These are phyloP conservation scores for Chimonanthus praecox DNA, from an alignment of 164 flowering plant genomes.

Conservation along the genomic window DNA sequence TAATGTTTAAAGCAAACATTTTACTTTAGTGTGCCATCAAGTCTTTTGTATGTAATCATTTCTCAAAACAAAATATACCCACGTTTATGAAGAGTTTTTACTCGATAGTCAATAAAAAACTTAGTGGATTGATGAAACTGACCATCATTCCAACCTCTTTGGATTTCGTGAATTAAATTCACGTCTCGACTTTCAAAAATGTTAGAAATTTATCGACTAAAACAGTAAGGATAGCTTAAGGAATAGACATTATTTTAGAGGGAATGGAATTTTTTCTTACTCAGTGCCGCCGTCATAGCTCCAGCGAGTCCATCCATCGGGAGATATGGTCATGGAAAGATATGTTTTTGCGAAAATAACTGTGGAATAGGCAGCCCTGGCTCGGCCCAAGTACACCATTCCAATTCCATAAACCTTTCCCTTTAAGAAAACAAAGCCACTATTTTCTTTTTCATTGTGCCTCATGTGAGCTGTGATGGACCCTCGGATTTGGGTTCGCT, in stretches of 20 bases:
- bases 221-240: neutral
- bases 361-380: constrained; percentile 65
- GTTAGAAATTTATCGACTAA: neutral
- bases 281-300: constrained; percentile 52
- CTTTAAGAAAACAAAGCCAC: constrained; percentile 68
- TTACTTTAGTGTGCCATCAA: neutral
- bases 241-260: neutral
- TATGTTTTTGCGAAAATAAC: constrained; percentile 68
- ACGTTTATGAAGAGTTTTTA: neutral
- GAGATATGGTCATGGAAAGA: constrained; percentile 62
- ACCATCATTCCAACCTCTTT: neutral
- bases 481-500: constrained; percentile 47
- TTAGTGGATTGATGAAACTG: no score
- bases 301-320: constrained; percentile 84
- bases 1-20: neutral
- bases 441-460: constrained; percentile 32
- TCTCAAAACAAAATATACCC: neutral
- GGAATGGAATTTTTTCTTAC: constrained; percentile 27
- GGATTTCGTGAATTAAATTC: neutral
- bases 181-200: neutral
- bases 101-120: neutral
- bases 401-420: constrained; percentile 76
- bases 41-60: neutral
- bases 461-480: constrained; percentile 86
- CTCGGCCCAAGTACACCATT: constrained; percentile 61